A percentile compares a stretch with the other conserved stretches of the same genome.
Evolutionary conservation across 192 early-diverging fungal species (phyloP).

Genomic region (Linnemannia exigua): DNA sequence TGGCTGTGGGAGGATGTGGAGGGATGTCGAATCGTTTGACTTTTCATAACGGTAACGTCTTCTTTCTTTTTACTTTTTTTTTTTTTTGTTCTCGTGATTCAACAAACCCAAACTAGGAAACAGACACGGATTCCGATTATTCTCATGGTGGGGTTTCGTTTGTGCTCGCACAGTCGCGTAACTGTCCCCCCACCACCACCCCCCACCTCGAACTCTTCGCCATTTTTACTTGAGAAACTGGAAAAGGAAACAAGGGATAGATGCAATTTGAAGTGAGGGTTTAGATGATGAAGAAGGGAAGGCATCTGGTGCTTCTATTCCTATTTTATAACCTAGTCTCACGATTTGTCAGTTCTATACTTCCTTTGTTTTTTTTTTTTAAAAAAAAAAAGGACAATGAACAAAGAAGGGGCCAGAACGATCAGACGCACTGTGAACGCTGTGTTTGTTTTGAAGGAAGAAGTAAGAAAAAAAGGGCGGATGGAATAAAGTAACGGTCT

Average conservation of each 20-base stretch:
- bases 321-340: not conserved
- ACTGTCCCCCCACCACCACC: not conserved
- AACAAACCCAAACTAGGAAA: not conserved
- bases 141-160: too few species aligned
- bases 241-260: not conserved
- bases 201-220: too few species aligned
- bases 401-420: not conserved
- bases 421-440: not conserved
- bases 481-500: not conserved
- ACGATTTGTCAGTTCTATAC: not conserved
- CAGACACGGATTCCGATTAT: not conserved
- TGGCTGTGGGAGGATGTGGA: too few species aligned
- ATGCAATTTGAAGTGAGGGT: not conserved
- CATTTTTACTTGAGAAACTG: not conserved
- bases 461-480: not conserved
- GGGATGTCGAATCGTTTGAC: too few species aligned
- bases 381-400: not conserved
- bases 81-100: not conserved
- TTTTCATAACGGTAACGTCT: not conserved
- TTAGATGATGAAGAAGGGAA: too few species aligned
- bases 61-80: not conserved
- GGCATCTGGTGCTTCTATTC: not conserved
- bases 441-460: not conserved
- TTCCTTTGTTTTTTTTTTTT: not conserved
- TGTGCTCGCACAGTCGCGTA: not conserved